Percentiles rank a stretch among this genome's conserved stretches.
Conservation (phyloP, 208 protist species). For the Trypanosoma avium region DNA sequence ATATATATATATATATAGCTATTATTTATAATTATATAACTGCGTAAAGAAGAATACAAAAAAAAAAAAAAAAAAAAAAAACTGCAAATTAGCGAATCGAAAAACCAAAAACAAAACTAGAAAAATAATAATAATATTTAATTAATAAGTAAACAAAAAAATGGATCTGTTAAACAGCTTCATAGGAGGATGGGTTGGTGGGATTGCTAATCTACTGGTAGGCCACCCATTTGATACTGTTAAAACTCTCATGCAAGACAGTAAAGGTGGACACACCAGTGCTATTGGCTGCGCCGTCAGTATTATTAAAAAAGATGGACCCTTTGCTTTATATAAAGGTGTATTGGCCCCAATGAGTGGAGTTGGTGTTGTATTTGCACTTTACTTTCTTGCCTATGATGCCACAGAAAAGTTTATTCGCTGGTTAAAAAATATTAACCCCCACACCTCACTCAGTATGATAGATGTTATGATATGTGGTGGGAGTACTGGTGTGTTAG, state of each 20-base stretch:
- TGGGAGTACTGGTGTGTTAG: constrained; percentile 32
- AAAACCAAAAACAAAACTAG: too few species aligned
- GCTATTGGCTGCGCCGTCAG: constrained; percentile 10
- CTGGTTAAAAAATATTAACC: constrained; percentile 1
- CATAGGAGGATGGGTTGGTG: constrained; percentile 39
- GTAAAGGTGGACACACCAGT: constrained; percentile 13
- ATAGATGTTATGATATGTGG: constrained; percentile 44
- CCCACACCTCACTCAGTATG: constrained; percentile 11
- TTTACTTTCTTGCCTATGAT: constrained; percentile 51
- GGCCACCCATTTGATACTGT: constrained; percentile 60
- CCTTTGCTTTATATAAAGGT: constrained; percentile 43
- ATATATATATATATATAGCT: constrained; percentile 16
- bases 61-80: too few species aligned
- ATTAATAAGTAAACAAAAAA: too few species aligned
- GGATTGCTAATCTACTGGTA: constrained; percentile 31
- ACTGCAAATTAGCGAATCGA: too few species aligned
- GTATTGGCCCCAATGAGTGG: constrained; percentile 33
- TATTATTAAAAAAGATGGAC: constrained; percentile 26
- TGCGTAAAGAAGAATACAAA: neutral
- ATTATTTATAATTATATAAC: neutral
- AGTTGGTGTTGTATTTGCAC: constrained; percentile 32
- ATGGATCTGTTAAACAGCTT: constrained; percentile 31
- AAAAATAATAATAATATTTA: too few species aligned
- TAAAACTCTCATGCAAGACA: constrained; percentile 51
- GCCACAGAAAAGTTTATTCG: constrained; percentile 29